Percentiles rank a stretch among this genome's conserved stretches.
These are phyloP conservation scores for Lentinus polychrous DNA, from an alignment of 1,284 basidiomycete species.

Conservation along the genomic window DNA sequence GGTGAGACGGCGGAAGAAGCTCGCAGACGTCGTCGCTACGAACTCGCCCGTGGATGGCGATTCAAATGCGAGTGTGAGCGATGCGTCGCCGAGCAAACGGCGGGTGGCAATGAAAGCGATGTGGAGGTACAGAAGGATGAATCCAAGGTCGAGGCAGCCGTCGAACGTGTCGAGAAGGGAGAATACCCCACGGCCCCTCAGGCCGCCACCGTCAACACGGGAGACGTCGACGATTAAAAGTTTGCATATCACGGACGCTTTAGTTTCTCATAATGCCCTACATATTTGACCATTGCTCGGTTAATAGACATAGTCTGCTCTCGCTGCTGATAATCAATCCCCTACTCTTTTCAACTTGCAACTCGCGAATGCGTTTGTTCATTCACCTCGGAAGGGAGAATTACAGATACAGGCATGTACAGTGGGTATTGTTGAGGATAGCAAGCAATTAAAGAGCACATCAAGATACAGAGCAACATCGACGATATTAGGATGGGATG, in stretches of 20 bases:
- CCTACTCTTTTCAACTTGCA: too few relatives aligned
- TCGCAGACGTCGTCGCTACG: constrained; percentile 55
- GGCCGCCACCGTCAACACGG: too few relatives aligned
- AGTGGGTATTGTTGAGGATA: too few relatives aligned
- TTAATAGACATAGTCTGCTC: too few relatives aligned
- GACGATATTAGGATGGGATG: too few relatives aligned
- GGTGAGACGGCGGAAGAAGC: constrained; percentile 49
- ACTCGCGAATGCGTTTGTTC: neutral
- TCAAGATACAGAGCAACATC: too few relatives aligned
- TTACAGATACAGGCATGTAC: too few relatives aligned
- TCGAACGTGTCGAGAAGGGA: constrained; percentile 31
- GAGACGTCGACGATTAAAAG: neutral
- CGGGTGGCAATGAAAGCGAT: constrained; percentile 26
- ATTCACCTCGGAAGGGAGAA: neutral
- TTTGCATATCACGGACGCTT: neutral
- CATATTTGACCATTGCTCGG: too few relatives aligned
- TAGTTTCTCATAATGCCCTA: too few relatives aligned
- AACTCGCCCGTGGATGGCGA: constrained; percentile 74
- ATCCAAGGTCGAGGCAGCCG: constrained; percentile 48
- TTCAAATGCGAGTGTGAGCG: constrained; percentile 66
- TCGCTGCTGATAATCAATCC: too few relatives aligned
- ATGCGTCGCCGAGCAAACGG: constrained; percentile 45
- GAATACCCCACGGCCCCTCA: neutral
- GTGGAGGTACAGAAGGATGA: constrained; percentile 42
- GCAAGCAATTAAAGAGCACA: too few relatives aligned